A percentile compares a stretch with the other conserved stretches of the same genome.
Conservation (phyloP, 345 rosid genomes). For the Boechera stricta region DNA sequence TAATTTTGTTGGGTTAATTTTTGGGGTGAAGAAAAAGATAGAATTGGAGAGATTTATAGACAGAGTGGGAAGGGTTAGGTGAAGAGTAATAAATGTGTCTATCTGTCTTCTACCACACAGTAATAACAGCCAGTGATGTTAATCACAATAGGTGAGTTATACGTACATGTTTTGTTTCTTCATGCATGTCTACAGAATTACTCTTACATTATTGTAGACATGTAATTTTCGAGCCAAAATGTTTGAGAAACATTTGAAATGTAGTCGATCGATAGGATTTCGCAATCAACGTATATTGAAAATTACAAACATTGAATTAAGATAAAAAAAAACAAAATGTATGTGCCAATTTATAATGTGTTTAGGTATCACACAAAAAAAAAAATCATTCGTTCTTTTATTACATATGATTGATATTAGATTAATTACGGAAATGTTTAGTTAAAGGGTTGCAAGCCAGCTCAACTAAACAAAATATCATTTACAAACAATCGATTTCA, state of each 20-base stretch:
- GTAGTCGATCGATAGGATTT: background rate
- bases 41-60: conserved; percentile 30
- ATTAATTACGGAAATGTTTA: background rate
- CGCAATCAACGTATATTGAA: background rate
- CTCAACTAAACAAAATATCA: background rate
- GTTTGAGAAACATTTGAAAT: background rate
- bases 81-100: conserved; percentile 57
- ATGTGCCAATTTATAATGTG: background rate
- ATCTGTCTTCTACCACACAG: conserved; percentile 52
- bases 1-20: background rate
- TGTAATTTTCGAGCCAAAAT: background rate
- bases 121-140: conserved; percentile 32
- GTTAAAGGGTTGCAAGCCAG: background rate
- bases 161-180: conserved; percentile 1
- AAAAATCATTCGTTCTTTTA: background rate
- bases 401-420: background rate
- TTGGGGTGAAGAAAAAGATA: background rate
- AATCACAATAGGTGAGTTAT: background rate
- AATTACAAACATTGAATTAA: background rate
- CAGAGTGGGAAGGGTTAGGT: conserved; percentile 18
- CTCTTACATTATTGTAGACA: background rate
- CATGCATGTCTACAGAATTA: conserved; percentile 3
- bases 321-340: background rate
- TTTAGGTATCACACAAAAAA: background rate
- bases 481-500: background rate